Base-by-base conservation (phyloP, 2,329 filamentous ascomycete species). In the Pyrenophora tritici-repentis region DNA sequence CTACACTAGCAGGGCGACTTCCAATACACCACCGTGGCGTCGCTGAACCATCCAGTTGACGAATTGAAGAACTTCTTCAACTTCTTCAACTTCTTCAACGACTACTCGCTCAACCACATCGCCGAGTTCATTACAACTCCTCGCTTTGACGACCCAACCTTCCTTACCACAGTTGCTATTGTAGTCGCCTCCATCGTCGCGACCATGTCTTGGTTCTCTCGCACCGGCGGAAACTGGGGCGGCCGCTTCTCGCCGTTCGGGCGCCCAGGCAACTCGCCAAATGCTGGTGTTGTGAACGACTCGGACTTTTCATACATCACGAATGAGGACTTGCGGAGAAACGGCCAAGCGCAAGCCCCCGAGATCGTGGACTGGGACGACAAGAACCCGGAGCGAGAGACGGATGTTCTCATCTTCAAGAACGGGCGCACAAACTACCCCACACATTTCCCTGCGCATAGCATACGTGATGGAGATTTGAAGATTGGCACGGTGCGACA, bases 291-390 rank as follows among this genome's bases (percentile, higher is more conserved):
- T 58, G 86, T 92, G 53, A 88, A 84, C 62, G 87, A 91, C 61
- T 83, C 87, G 29, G 89, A 92, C 75, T 93, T 86, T 72, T 87
- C 85, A 69, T 92, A 93, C 77, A 91, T 92, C 68, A 91, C 88
- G n/a, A 86, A 86, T 22, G 84, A 89, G 64, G 88, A 92, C 65
- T 73, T 91, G 33, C 58, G 62, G 79, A 59, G 73, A 67, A 71
- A 72, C 34, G 65, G 70, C 65, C 62, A 73, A n/a, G 79, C 81
- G 55, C 70, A 74, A 17, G 53, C 47, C 7, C 75, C 70, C 3
- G 70, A 72, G 55, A 70, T 72, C 31, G 70, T 72, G 5, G 71
- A 73, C 36, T 73, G 71, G 71, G 69, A 71, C 33, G 71, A 70
- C 58, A 70, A 67, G 61, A 71, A 73, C 45, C 70, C 71, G 1